Evolutionary conservation across 495 filamentous ascomycete genomes (phyloP).

Genomic region (Aspergillus panamensis): DNA sequence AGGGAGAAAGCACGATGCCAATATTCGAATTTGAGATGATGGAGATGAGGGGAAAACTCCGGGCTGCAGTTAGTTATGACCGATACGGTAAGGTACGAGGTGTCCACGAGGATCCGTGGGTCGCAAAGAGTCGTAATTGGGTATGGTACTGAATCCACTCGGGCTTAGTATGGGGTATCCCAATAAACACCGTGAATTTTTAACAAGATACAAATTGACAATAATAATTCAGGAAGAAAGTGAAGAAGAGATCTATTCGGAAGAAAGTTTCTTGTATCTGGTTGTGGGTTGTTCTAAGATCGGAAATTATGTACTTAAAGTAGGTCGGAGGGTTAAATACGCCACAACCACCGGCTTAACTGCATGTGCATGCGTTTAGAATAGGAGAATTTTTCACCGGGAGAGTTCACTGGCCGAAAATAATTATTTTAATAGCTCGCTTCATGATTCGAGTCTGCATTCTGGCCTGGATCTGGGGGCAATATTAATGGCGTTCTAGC

Average conservation of each 20-base stretch:
- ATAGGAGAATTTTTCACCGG: too few relatives aligned
- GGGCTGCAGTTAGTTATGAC: conserved; percentile 2
- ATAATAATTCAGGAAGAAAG: too few relatives aligned
- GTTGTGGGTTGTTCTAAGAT: too few relatives aligned
- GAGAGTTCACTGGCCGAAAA: too few relatives aligned
- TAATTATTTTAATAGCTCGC: background rate
- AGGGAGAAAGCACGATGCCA: conserved; percentile 8
- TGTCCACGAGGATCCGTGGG: background rate
- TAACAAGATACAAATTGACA: too few relatives aligned
- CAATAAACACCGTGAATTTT: background rate
- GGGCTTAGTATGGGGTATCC: background rate
- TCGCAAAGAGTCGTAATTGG: background rate
- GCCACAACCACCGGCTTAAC: too few relatives aligned
- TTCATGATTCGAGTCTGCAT: background rate
- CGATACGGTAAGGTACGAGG: background rate
- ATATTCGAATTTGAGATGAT: conserved; percentile 13
- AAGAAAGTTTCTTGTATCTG: too few relatives aligned
- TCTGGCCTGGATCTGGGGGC: background rate
- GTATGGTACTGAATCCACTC: background rate
- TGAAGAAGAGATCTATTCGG: too few relatives aligned
- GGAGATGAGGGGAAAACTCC: conserved; percentile 9
- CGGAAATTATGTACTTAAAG: too few relatives aligned
- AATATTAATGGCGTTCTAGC: background rate
- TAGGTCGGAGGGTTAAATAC: too few relatives aligned
- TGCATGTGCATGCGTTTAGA: too few relatives aligned